Percentiles rank a stretch among this genome's conserved stretches.
Conservation (phyloP, 225 moss, liverwort and hornwort species). For the Neckera pumila region DNA sequence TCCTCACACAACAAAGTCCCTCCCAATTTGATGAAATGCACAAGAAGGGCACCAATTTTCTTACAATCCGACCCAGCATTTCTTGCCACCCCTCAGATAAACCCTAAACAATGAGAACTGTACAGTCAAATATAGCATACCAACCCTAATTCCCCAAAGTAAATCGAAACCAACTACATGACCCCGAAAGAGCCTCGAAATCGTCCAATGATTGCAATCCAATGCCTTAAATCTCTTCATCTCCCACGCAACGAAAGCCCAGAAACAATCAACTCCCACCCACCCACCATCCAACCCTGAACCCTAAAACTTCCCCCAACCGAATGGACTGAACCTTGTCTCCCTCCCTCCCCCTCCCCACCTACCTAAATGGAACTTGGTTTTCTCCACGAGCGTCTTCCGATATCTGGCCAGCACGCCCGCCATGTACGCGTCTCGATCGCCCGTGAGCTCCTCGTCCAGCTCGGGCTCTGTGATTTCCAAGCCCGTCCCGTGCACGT, state of each 20-base stretch:
- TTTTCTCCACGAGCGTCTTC: constrained; percentile 60
- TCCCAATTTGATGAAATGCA: not conserved
- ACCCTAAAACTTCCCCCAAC: not conserved
- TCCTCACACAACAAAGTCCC: not conserved
- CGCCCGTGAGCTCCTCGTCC: constrained; percentile 77
- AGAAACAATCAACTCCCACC: not conserved
- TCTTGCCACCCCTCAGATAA: not conserved
- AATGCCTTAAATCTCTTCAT: no score
- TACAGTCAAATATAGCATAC: not conserved
- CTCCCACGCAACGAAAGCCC: not conserved
- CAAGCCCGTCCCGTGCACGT: constrained; percentile 56
- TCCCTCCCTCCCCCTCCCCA: not conserved
- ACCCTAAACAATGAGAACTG: not conserved
- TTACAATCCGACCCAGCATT: not conserved
- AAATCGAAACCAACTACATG: not conserved
- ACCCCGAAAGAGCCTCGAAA: no score
- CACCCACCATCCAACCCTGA: not conserved
- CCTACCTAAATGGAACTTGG: constrained; percentile 76
- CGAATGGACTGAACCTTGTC: not conserved
- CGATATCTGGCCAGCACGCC: constrained; percentile 64
- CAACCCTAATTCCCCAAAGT: not conserved
- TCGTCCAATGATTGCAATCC: not conserved
- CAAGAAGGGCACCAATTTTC: no score
- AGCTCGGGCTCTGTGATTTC: constrained; percentile 70
- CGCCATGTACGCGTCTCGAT: constrained; percentile 84